Conservation (phyloP, 495 filamentous ascomycete species). For the Talaromyces thailandensis region DNA sequence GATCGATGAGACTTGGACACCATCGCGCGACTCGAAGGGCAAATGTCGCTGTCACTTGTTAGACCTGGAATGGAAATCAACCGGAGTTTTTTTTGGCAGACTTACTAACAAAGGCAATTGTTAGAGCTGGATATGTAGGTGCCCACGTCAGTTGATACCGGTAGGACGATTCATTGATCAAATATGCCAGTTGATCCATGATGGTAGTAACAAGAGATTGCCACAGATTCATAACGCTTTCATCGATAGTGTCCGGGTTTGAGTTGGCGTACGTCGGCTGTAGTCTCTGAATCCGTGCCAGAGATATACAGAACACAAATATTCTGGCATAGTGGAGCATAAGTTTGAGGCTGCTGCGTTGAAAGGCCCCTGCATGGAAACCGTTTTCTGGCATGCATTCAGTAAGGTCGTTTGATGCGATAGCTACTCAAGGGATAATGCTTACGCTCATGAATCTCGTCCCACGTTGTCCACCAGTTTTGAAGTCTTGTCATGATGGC, state of each 20-base stretch:
- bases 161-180: conserved; percentile 29
- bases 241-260: conserved; percentile 16
- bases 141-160: conserved; percentile 31
- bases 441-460: conserved; percentile 35
- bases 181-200: conserved; percentile 28
- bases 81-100: background rate
- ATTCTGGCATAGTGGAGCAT: conserved; percentile 33
- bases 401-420: background rate
- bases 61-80: background rate
- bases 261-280: conserved; percentile 18
- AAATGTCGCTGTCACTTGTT: conserved; percentile 21
- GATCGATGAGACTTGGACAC: conserved; percentile 30
- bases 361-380: conserved; percentile 32
- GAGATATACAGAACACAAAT: conserved; percentile 26
- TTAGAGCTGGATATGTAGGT: conserved; percentile 32
- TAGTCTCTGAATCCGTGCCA: conserved; percentile 33
- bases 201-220: conserved; percentile 26
- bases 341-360: conserved; percentile 30
- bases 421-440: background rate
- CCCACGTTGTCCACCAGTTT: conserved; percentile 33
- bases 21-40: conserved; percentile 32
- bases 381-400: conserved; percentile 22
- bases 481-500: conserved; percentile 27
- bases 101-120: conserved; percentile 36
- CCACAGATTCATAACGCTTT: conserved; percentile 25